Evolutionary conservation across 208 protist species (phyloP), one percentile per base, ranked within the genome.

Genomic region (Trypanosoma theileri): DNA sequence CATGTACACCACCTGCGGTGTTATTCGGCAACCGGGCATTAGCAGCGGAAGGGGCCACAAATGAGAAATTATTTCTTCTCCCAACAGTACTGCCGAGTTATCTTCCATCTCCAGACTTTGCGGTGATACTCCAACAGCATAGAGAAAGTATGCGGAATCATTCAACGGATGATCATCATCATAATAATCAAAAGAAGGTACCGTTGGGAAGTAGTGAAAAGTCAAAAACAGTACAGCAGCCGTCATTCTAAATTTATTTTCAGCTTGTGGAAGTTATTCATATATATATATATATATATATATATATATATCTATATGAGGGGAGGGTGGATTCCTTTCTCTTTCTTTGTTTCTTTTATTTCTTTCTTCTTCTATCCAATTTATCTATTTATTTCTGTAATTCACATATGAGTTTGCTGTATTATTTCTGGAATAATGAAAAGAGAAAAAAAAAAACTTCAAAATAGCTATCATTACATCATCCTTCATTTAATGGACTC

Each of bases 21-120:
- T 58, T 48, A 9, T 66, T 68, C 7, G 77, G 71, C 26, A 17
- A 58, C 13, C 69, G 57, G 17, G 69, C 77, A 12, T 57, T 77
- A 50, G 57, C 53, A 4, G 70, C 45, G 17, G 55, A 84, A 54
- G 79, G 79, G 6, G 74, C 74, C 3, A 62, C 76, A 26, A 64
- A 84, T 24, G 84, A 93, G 60, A 73, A 85, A 60, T 66, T 79
- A 50, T 93, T 93, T 71, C 77, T 82, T 3, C 58, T 85, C 26
- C 87, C 87, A 19, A 58, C 82, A 1, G 66, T 84, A 12, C 73
- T 93, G 54, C 87, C 87, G 19, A 85, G 82, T 45, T 69, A 79
- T 64, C 67, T 93, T 31, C 87, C 87, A 26, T 59, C 84, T 1
- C 59, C 59, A 11, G 52, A 72, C 26, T 85, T 75, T 73, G 46